These are phyloP conservation scores for Drechslerella dactyloides DNA, from an alignment of 2,329 filamentous ascomycete genomes.

Conservation along the genomic window DNA sequence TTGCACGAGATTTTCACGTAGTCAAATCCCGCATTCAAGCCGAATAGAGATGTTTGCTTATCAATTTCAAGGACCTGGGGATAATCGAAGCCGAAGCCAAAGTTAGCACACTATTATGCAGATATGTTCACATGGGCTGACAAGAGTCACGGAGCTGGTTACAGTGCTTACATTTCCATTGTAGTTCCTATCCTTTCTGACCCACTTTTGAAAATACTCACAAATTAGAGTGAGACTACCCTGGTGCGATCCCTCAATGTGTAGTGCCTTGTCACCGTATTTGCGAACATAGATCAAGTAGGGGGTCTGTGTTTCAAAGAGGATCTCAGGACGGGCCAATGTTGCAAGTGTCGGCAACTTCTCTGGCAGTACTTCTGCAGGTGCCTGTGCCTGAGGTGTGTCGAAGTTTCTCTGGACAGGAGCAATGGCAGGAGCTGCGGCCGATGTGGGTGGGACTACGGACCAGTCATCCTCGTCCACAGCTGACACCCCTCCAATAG, in stretches of 20 bases:
- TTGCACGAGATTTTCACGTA: slow-evolving; percentile 48
- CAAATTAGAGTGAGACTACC: slow-evolving; percentile 40
- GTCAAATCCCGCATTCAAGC: slow-evolving; percentile 41
- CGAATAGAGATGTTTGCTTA: slow-evolving; percentile 45
- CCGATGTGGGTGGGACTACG: slow-evolving; percentile 30
- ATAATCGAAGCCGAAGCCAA: slow-evolving; percentile 6
- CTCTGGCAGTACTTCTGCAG: slow-evolving; percentile 17
- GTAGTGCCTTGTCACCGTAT: slow-evolving; percentile 45
- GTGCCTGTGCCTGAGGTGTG: slow-evolving; percentile 11
- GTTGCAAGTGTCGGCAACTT: slow-evolving; percentile 25
- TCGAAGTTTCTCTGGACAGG: slow-evolving; percentile 5
- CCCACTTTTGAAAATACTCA: slow-evolving; percentile 50
- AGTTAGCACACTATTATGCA: slow-evolving; percentile 13
- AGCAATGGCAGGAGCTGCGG: slow-evolving; percentile 8
- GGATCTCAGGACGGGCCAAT: slow-evolving; percentile 29
- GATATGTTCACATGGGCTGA: neutral
- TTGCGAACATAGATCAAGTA: slow-evolving; percentile 48
- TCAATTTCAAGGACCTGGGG: slow-evolving; percentile 39
- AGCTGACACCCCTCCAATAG: slow-evolving; percentile 26
- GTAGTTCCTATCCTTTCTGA: slow-evolving; percentile 43
- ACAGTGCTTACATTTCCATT: slow-evolving; percentile 38
- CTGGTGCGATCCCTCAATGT: slow-evolving; percentile 49
- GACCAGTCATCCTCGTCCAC: slow-evolving; percentile 44
- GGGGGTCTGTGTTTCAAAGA: slow-evolving; percentile 41
- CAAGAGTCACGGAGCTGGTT: neutral